Evolutionary conservation across 306 rosid genomes (phyloP).

Genomic region (Dalbergia cultrata): DNA sequence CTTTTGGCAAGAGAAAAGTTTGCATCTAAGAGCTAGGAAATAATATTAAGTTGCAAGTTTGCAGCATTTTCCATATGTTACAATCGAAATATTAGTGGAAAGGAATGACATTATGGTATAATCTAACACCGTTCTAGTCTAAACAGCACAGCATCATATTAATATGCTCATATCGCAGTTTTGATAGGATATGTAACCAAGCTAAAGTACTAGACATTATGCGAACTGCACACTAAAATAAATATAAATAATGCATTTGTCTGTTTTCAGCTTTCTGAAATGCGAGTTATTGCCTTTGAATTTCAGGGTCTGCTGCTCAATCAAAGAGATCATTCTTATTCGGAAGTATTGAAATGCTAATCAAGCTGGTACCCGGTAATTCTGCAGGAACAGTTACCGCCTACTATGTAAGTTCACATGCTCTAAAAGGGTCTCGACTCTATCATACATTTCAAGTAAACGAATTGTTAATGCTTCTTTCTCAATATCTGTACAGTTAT

Average conservation of each 20-base stretch:
- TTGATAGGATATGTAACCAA: neutral
- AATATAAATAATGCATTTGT: neutral
- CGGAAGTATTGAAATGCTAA: slow-evolving; percentile 77
- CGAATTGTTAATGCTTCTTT: slow-evolving; percentile 39
- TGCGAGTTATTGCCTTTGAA: slow-evolving; percentile 15
- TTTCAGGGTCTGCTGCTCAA: slow-evolving; percentile 75
- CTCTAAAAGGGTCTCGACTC: neutral
- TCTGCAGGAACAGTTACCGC: slow-evolving; percentile 86
- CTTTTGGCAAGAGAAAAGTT: slow-evolving; percentile 8
- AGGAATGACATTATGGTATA: neutral
- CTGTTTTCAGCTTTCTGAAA: slow-evolving; percentile 30
- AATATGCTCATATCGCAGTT: slow-evolving; percentile 19
- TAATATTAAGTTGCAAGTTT: neutral
- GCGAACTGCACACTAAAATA: neutral
- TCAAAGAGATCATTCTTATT: slow-evolving; percentile 74
- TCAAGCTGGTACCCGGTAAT: slow-evolving; percentile 76
- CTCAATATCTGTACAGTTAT: slow-evolving; percentile 55
- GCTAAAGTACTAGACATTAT: neutral
- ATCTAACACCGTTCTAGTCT: neutral
- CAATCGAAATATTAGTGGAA: neutral
- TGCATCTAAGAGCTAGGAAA: slow-evolving; percentile 2
- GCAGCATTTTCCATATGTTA: slow-evolving; percentile 21
- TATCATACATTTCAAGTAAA: neutral
- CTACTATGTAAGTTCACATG: slow-evolving; percentile 65
- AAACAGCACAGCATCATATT: slow-evolving; percentile 5